phyloP scores from a whole-genome alignment of 1,284 basidiomycete genomes.

The Sporisorium reilianum region DNA sequence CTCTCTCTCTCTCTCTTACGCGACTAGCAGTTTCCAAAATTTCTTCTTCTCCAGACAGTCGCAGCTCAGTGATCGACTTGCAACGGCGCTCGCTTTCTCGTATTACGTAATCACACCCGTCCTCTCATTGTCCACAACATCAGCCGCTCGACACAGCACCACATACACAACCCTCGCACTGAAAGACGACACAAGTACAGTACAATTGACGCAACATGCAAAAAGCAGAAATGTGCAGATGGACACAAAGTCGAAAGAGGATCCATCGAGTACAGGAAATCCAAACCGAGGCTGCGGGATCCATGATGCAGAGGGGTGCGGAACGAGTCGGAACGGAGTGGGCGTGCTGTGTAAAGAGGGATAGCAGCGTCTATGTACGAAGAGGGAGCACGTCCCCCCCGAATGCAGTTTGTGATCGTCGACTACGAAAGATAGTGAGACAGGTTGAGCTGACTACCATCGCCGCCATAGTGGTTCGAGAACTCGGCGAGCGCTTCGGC shows the following conservation, averaged over 20 bases:
- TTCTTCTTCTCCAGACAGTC: not conserved
- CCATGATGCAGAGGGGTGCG: not conserved
- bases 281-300: not conserved
- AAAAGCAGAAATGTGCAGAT: slow-evolving; percentile 7
- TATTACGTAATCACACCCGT: no score
- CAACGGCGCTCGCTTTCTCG: not conserved
- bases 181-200: slow-evolving; percentile 21
- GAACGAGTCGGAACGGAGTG: not conserved
- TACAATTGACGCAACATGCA: slow-evolving; percentile 25
- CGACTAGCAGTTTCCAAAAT: not conserved
- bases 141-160: not conserved
- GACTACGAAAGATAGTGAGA: slow-evolving; percentile 47
- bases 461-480: slow-evolving; percentile 36
- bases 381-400: no score
- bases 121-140: no score
- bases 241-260: not conserved
- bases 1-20: not conserved
- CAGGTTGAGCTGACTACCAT: slow-evolving; percentile 38
- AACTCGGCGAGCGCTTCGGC: slow-evolving; percentile 50
- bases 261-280: slow-evolving; percentile 8
- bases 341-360: not conserved
- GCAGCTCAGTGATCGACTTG: not conserved
- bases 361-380: slow-evolving; percentile 2
- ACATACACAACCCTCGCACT: not conserved
- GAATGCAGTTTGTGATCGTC: slow-evolving; percentile 6